Base-by-base conservation (phyloP, 2,329 filamentous ascomycete species). In the Sarocladium brachiariae region DNA sequence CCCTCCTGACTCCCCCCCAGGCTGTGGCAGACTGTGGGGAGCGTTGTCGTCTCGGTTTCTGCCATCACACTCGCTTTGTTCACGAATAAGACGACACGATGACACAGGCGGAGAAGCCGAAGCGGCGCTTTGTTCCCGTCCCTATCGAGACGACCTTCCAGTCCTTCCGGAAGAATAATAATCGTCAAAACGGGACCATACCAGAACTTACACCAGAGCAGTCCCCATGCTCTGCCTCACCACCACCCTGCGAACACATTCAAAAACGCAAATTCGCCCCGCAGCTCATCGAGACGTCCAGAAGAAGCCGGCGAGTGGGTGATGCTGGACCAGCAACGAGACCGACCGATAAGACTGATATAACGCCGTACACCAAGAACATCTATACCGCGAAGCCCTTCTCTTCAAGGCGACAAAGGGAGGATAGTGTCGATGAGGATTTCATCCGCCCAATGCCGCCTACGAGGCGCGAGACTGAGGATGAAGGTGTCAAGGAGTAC, bases 211-310 rank as follows among this genome's bases (percentile, higher is more conserved):
- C 78, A 0, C 75, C 76, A 21, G 73, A 76, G 56, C 69, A 73
- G 14, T 77, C 75, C 45, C 76, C 76, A 37, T 74, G 73, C 50
- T 72, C 74, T 10, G 68, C 72, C 5, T 73, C 74, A 2, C 46
- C 45, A 31, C 25, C 33, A 27, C 71, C 2, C 65, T 69, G 38
- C 67, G 70, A 58, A 59, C 70, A 51, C 63, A 72, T 37, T 65
- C 71, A 38, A 61, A 70, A 58, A 24, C 73, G 76, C 55, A 70
- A 71, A 53, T 95, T 95, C 64, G 78, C 84, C 25, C 89, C 89
- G 11, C 85, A 92, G 60, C 73, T 95, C 51, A 84, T 95, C 54
- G 89, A 92, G 66, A 91, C 87, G 2, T 86, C 86, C 3, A 81
- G 83, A 58, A 77, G 89, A 50, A 82, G 83, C 30, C 81, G 86